phyloP scores from a whole-genome alignment of 768 basidiomycete species.

The Tricholoma furcatifolium region DNA sequence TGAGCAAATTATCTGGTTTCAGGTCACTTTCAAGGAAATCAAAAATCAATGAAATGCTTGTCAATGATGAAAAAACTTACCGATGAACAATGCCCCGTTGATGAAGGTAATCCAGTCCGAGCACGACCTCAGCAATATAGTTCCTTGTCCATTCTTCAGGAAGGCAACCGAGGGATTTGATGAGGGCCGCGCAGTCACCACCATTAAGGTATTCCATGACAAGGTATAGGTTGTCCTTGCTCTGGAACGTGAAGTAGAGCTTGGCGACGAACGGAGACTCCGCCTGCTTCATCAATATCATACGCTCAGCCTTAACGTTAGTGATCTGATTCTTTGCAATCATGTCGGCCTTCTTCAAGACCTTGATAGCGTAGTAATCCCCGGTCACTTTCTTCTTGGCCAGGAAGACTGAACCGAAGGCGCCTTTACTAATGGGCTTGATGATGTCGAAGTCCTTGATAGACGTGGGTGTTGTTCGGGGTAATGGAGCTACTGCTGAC shows the following conservation, averaged over 20 bases:
- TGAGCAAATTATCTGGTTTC: conserved; percentile 97
- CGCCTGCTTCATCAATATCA: conserved; percentile 99
- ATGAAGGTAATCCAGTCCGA: conserved; percentile 97
- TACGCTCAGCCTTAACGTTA: conserved; percentile 98
- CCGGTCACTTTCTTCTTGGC: conserved; percentile 98
- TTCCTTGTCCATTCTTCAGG: conserved; percentile 97
- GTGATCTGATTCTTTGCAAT: conserved; percentile 99
- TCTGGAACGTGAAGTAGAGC: conserved; percentile 98
- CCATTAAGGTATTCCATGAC: conserved; percentile 99
- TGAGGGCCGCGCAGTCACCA: conserved; percentile 94
- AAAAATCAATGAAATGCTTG: conserved; percentile 2
- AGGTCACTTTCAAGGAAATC: conserved; percentile 65
- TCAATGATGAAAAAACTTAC: conserved; percentile 43
- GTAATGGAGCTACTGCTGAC: conserved; percentile 70
- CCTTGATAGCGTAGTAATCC: conserved; percentile 99
- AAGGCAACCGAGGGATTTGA: conserved; percentile 91
- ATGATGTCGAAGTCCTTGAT: conserved; percentile 99
- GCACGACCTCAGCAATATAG: conserved; percentile 93
- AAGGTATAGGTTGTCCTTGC: conserved; percentile 97
- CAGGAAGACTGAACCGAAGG: conserved; percentile 97
- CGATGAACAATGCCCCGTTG: conserved; percentile 94
- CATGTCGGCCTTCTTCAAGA: conserved; percentile 99
- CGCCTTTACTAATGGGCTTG: conserved; percentile 98
- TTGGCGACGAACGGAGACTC: conserved; percentile 98
- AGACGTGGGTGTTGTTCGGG: conserved; percentile 81